Evolutionary conservation across 2,329 filamentous ascomycete genomes (phyloP), one percentile per base, ranked within the genome.

Genomic region (Colletotrichum camelliae): DNA sequence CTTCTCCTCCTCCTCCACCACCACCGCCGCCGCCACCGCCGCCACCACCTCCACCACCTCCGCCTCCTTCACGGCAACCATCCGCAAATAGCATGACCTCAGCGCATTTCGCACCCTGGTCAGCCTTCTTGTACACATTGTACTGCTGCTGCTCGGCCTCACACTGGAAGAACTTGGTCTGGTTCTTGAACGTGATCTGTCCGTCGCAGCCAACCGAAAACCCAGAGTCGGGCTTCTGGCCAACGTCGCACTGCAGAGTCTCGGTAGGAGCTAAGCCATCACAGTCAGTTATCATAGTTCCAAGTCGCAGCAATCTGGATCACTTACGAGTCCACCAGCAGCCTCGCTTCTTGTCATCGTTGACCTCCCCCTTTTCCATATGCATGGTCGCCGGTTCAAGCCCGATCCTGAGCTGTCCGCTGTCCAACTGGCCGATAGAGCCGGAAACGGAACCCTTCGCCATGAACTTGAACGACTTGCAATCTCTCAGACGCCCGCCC

Each of bases 281-380:
- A 7, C 7, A 31, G 35, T 74, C 7, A 73, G 55, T 6, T 7
- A 12, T 4, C 9, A 5, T 15, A 15, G 15, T 9, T 39, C 15
- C 10, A n/a, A 52, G n/a, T 24, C 7, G 15, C 3, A 9, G 7
- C 31, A 31, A 31, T 31, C 31, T 31, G 12, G 27, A 4, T 24
- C 24, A 24, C 86, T 82, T 83, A 91, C 89, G 86, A 77, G 92
- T 93, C 80, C 93, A 84, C 82, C 93, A 92, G 80, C 93, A 94
- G 24, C 92, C 91, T 73, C 90, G 87, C 60, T 89, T 89, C 64
- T 86, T 86, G 64, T 84, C 81, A 80, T 94, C 92, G 21, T 86
- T 89, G 76, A 94, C 87, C 27, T 89, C 88, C 67, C 87, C 87
- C 18, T 86, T 85, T 77, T 88, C 66, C 71, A 76, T 52, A 10